A percentile compares a stretch with the other conserved stretches of the same genome.
Conservation (phyloP, 345 rosid species). For the Hibiscus syriacus region DNA sequence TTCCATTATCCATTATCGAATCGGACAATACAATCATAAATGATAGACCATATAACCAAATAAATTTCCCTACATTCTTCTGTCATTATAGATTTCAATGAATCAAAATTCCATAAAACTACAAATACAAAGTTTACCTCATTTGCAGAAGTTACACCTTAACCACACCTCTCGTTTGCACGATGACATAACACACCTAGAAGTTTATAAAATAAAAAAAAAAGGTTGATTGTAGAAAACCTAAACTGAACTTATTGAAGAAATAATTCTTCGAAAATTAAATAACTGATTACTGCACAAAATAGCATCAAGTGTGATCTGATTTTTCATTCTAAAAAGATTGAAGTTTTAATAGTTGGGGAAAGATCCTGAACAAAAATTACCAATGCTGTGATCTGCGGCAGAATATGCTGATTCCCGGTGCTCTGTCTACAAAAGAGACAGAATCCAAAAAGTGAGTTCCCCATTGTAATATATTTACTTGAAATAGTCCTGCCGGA, state of each 20-base stretch:
- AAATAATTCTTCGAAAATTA: neutral
- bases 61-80: neutral
- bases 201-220: neutral
- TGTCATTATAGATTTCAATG: neutral
- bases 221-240: neutral
- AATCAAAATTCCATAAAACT: neutral
- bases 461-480: conserved; percentile 12
- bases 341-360: neutral
- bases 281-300: neutral
- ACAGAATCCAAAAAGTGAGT: neutral
- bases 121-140: conserved; percentile 1
- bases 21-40: too few relatives aligned
- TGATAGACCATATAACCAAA: too few relatives aligned
- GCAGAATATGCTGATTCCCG: neutral
- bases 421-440: neutral
- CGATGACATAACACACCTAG: neutral
- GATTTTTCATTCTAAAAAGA: neutral
- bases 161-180: neutral
- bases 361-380: conserved; percentile 2
- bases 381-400: conserved; percentile 9
- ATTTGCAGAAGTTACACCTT: neutral
- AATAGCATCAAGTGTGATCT: neutral
- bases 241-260: neutral
- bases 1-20: too few relatives aligned
- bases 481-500: conserved; percentile 56